Evolutionary conservation across 2,329 filamentous ascomycete species (phyloP).

Genomic region (Hypoxylon sp.): DNA sequence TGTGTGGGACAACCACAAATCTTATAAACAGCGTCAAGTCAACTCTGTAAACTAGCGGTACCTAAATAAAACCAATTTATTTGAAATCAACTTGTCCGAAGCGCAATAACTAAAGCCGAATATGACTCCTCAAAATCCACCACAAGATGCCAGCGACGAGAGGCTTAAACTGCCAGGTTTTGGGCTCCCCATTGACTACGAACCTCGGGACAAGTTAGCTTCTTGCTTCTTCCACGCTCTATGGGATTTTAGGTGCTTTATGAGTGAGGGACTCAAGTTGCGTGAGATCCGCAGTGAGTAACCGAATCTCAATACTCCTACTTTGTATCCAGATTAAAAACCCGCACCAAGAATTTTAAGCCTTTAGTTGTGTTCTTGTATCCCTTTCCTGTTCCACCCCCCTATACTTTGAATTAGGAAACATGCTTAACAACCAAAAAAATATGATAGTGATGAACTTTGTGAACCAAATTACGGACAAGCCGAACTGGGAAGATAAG

Average conservation of each 20-base stretch:
- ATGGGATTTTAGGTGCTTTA: constrained; percentile 2
- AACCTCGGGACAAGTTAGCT: background rate
- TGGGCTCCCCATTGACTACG: constrained; percentile 17
- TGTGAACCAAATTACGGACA: constrained; percentile 51
- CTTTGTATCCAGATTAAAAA: background rate
- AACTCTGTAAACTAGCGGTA: background rate
- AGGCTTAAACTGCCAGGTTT: constrained; percentile 29
- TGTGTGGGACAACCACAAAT: constrained; percentile 2
- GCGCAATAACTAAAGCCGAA: background rate
- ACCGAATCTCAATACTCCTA: background rate
- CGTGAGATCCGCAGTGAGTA: constrained; percentile 40
- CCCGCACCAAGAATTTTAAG: background rate
- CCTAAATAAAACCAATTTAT: background rate
- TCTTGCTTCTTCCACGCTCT: constrained; percentile 33
- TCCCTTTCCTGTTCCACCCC: background rate
- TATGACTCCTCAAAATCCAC: constrained; percentile 1
- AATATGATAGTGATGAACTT: constrained; percentile 44
- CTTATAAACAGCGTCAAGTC: constrained; percentile 2
- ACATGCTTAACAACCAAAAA: background rate
- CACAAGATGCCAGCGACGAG: background rate
- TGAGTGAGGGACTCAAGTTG: constrained; percentile 24
- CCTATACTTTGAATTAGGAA: background rate
- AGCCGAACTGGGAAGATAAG: constrained; percentile 49
- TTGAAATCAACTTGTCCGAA: background rate
- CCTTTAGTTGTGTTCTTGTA: background rate